Conservation (phyloP, 768 basidiomycete species). For the Collybia sordida region DNA sequence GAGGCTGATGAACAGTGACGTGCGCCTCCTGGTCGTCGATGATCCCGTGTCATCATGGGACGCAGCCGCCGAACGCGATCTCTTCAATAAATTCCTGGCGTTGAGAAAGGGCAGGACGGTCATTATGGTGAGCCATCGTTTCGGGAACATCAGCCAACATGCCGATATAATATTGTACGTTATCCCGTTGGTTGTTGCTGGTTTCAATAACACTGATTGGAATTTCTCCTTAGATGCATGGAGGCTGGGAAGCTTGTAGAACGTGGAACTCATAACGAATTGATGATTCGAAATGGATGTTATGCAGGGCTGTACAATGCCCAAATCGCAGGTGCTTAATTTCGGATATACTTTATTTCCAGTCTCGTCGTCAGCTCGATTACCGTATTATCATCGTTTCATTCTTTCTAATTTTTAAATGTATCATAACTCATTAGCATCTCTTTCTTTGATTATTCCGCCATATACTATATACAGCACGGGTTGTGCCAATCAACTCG, state of each 20-base stretch:
- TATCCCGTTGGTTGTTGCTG: neutral
- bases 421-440: too few species aligned
- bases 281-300: conserved; percentile 34
- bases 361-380: too few species aligned
- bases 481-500: too few species aligned
- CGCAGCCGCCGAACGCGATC: conserved; percentile 48
- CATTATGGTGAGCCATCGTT: conserved; percentile 57
- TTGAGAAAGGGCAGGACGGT: conserved; percentile 48
- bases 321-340: conserved; percentile 24
- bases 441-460: too few species aligned
- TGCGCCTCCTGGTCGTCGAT: conserved; percentile 52
- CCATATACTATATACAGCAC: too few species aligned
- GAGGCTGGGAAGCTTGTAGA: conserved; percentile 40
- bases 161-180: conserved; percentile 56
- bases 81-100: conserved; percentile 39
- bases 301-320: conserved; percentile 42
- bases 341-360: neutral
- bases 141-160: conserved; percentile 45
- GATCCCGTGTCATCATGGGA: conserved; percentile 62
- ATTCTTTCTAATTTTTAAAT: neutral
- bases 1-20: conserved; percentile 35
- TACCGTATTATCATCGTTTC: neutral
- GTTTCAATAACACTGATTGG: neutral
- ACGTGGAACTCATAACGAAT: conserved; percentile 38
- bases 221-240: conserved; percentile 35